Evolutionary conservation across 2,329 filamentous ascomycete genomes (phyloP).

Genomic region (Emergomyces pasteurianus): DNA sequence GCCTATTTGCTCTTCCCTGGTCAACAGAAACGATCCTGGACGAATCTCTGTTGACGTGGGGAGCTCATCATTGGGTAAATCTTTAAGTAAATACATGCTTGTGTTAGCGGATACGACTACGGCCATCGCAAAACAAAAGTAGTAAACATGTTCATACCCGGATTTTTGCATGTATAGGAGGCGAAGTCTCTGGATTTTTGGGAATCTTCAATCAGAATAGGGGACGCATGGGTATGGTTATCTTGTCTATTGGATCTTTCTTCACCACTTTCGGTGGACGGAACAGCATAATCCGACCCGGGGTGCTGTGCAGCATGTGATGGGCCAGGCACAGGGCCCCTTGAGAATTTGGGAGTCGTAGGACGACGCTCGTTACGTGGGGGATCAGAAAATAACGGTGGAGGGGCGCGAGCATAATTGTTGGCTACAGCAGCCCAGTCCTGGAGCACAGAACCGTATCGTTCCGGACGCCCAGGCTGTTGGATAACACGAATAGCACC

Average conservation of each 20-base stretch:
- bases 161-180: background rate
- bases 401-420: background rate
- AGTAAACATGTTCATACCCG: background rate
- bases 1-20: background rate
- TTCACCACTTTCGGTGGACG: background rate
- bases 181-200: background rate
- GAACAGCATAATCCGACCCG: background rate
- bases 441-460: constrained; percentile 24
- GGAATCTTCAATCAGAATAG: background rate
- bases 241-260: background rate
- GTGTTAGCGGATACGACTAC: background rate
- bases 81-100: background rate
- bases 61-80: background rate
- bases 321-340: background rate
- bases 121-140: background rate
- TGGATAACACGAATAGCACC: constrained; percentile 24
- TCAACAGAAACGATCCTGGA: background rate
- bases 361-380: background rate
- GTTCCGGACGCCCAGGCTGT: constrained; percentile 16
- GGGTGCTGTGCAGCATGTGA: background rate
- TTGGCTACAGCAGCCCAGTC: constrained; percentile 19
- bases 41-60: background rate
- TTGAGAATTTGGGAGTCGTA: background rate
- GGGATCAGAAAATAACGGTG: constrained; percentile 3
- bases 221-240: background rate